Percentiles rank a stretch among this genome's conserved stretches.
Evolutionary conservation across 305 asterid genomes (phyloP).

Genomic region (Rubia peregrina): DNA sequence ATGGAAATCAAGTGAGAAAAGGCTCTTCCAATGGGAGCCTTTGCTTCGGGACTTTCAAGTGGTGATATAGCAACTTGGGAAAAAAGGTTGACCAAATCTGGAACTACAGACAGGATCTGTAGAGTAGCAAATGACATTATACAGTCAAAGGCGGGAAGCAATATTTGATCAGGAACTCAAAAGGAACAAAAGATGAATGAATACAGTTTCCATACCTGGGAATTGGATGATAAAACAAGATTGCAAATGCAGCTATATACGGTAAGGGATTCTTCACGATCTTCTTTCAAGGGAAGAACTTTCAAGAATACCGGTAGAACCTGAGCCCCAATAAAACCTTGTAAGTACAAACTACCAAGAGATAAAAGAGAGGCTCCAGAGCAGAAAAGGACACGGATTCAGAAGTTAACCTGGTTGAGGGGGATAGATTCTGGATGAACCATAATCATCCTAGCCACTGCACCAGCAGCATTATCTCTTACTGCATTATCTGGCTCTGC

Average conservation of each 20-base stretch:
- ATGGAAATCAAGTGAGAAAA: slow-evolving; percentile 79
- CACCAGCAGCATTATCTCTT: slow-evolving; percentile 98
- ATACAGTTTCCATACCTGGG: slow-evolving; percentile 49
- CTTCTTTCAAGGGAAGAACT: slow-evolving; percentile 96
- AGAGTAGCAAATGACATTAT: slow-evolving; percentile 3
- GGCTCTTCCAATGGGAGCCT: slow-evolving; percentile 78
- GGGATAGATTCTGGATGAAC: slow-evolving; percentile 82
- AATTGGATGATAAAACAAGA: slow-evolving; percentile 79
- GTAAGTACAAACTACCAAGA: slow-evolving; percentile 12
- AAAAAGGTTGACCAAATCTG: slow-evolving; percentile 79
- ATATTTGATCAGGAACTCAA: background rate
- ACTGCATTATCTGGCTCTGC: slow-evolving; percentile 95
- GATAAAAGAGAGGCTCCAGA: slow-evolving; percentile 16
- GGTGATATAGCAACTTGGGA: slow-evolving; percentile 86
- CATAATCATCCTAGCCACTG: slow-evolving; percentile 97
- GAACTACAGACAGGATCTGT: slow-evolving; percentile 75
- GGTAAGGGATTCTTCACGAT: slow-evolving; percentile 71
- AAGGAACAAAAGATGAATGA: background rate
- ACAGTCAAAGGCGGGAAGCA: background rate
- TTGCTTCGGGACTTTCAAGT: slow-evolving; percentile 77
- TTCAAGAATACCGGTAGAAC: slow-evolving; percentile 86
- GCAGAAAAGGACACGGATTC: slow-evolving; percentile 9
- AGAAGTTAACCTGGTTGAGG: slow-evolving; percentile 59
- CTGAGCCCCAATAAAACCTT: slow-evolving; percentile 30
- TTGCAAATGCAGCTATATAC: slow-evolving; percentile 87